Evolutionary conservation across 169 alveolate genomes (phyloP), one percentile per base, ranked within the genome.

Genomic region (Perkinsus marinus): DNA sequence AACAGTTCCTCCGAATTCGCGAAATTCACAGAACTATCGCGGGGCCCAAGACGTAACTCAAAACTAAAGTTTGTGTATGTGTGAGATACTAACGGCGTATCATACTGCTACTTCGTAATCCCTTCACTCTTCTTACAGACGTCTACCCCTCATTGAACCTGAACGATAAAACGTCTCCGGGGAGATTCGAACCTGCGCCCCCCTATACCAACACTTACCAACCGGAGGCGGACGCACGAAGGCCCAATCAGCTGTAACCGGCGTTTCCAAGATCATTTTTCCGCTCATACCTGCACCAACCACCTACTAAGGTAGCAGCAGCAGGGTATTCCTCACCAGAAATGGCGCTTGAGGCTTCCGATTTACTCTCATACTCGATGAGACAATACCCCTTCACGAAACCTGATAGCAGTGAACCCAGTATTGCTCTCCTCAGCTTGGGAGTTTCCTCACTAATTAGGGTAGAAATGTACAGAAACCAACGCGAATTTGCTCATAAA

Each of bases 321-420:
- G 47, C 9, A 36, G 30, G 30, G 0, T 2, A 37, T 39, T 37
- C 37, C 92, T 19, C 43, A 93, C 94, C 95, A 17, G 69, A 43
- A 89, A 93, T 92, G 46, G 95, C 95, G 19, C 92, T 92, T n/a
- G 89, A 37, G 43, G 95, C 95, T 43, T 91, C 95, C 0, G 92
- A 90, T 36, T 47, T 90, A 0, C 90, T 47, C 43, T 91, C 92
- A 46, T 68, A 93, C 41, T 93, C 95, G 69, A 93, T 68, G 69
- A 93, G 89, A 39, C 92, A 92, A 90, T 93, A 93, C 34, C 95
- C 95, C 93, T 93, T 91, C 68, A 89, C 91, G 68, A 89, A 39
- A 38, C 91, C 91, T 41, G 43, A 26, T 39, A 79, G 68, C 68
- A 46, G 68, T 16, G 22, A n/a, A n/a, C n/a, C n/a, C 68, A 17